Conservation (phyloP, 2,329 filamentous ascomycete species). For the Diaporthe nobilis region DNA sequence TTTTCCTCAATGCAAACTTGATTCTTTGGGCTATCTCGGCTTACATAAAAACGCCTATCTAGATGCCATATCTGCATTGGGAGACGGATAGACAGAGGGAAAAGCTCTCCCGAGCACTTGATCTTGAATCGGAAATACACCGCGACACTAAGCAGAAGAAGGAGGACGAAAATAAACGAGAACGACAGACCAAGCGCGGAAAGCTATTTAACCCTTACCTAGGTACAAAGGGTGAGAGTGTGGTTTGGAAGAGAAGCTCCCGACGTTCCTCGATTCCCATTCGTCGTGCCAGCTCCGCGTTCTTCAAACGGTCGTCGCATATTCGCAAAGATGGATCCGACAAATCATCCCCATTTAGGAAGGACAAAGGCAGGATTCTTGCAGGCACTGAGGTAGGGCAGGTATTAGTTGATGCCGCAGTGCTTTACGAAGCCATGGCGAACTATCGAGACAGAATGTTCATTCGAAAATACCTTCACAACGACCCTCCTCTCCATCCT, state of each 20-base stretch:
- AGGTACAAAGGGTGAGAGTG: no score
- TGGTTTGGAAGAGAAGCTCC: no score
- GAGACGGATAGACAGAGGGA: constrained; percentile 26
- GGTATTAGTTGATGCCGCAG: constrained; percentile 48
- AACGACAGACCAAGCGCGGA: no score
- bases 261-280: no score
- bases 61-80: constrained; percentile 34
- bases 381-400: constrained; percentile 42
- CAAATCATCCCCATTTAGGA: neutral
- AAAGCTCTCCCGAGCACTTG: neutral
- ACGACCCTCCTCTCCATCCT: constrained; percentile 52
- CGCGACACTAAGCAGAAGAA: neutral
- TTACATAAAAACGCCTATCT: no score
- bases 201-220: no score
- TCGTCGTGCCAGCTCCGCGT: no score
- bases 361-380: neutral
- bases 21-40: no score
- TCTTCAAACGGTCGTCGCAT: no score
- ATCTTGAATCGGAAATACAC: neutral
- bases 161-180: neutral
- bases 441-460: constrained; percentile 50
- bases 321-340: no score
- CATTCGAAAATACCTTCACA: constrained; percentile 47
- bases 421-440: constrained; percentile 49
- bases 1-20: no score